A percentile compares a stretch with the other conserved stretches of the same genome.
These are phyloP conservation scores for Sarocladiaceae sp. DNA, from an alignment of 2,329 filamentous ascomycete species.

Conservation along the genomic window DNA sequence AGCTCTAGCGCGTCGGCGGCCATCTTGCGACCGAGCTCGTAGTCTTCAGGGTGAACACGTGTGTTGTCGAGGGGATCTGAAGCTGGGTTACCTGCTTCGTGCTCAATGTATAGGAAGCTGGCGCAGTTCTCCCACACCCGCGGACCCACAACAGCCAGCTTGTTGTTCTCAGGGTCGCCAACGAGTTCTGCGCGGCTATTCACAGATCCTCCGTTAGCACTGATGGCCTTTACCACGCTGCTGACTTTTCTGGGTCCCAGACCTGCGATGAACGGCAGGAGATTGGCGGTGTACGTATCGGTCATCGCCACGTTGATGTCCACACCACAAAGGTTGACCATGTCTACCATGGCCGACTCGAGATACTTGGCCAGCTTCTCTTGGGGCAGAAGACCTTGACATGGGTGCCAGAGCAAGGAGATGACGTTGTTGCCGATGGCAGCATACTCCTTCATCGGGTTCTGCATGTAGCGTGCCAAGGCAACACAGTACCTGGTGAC, in stretches of 20 bases:
- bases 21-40: constrained; percentile 97
- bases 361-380: constrained; percentile 82
- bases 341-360: constrained; percentile 96
- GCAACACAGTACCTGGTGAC: constrained; percentile 85
- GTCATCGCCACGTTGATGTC: constrained; percentile 88
- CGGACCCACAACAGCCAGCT: constrained; percentile 73
- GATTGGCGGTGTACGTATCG: constrained; percentile 75
- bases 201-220: constrained; percentile 81
- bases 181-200: constrained; percentile 81
- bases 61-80: constrained; percentile 95
- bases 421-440: constrained; percentile 82
- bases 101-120: constrained; percentile 87
- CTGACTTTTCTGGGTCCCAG: constrained; percentile 88
- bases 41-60: constrained; percentile 95
- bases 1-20: constrained; percentile 93
- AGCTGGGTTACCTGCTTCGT: constrained; percentile 71
- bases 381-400: constrained; percentile 79
- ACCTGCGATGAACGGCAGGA: constrained; percentile 86
- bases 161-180: constrained; percentile 75
- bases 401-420: constrained; percentile 82
- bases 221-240: constrained; percentile 68
- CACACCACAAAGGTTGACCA: constrained; percentile 94
- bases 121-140: constrained; percentile 96
- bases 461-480: constrained; percentile 86
- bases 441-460: constrained; percentile 93